Base-by-base conservation (phyloP, 2,329 filamentous ascomycete genomes). In the Talaromyces funiculosus region DNA sequence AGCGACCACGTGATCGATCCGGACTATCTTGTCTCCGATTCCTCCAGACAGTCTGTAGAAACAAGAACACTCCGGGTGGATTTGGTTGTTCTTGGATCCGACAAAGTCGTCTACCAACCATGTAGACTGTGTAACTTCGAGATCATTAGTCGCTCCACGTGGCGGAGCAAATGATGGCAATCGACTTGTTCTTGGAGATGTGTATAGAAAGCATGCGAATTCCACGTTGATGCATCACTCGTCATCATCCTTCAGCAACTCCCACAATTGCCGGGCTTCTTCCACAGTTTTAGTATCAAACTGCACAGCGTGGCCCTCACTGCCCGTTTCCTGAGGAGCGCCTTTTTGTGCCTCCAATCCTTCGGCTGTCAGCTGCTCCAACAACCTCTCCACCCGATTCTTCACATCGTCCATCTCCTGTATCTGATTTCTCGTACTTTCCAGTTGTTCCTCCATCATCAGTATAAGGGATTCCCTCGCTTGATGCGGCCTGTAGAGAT, bases 401-500 rank as follows among this genome's bases (percentile, higher is more conserved):
- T 97, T 81, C 60, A 93, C 81, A 40, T 85, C 82, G 68, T 87
- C 85, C 63, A 94, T 89, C 75, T 88, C 89, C 65, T 87, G 86
- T 57, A 92, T 91, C 75, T 97, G 92, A 59, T 83, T 84, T 65
- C 83, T 84, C 59, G 87, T 88, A 66, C 80, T 82, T 66, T 90
- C 86, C 31, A 96, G 77, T 69, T 93, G 89, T 66, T 89, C 87
- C 75, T 96, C 90, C 89, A 97, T 92, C 79, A 93, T 84, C 66
- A 88, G 77, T 33, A 96, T 96, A 61, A 96, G 80, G 29, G 88
- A 92, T 77, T 97, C 92, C 47, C 93, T 80, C 24, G 92, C 92
- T 77, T 97, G 93, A 72, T 97, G 92, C 9, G 92, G 92, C 33
- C 93, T 84, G 76, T 96, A 97, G 73, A 96, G 88, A 73, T 99